Percentiles rank a stretch among this genome's conserved stretches.
Conservation (phyloP, 768 basidiomycete species). For the Rhodosporidiobolus odoratus region DNA sequence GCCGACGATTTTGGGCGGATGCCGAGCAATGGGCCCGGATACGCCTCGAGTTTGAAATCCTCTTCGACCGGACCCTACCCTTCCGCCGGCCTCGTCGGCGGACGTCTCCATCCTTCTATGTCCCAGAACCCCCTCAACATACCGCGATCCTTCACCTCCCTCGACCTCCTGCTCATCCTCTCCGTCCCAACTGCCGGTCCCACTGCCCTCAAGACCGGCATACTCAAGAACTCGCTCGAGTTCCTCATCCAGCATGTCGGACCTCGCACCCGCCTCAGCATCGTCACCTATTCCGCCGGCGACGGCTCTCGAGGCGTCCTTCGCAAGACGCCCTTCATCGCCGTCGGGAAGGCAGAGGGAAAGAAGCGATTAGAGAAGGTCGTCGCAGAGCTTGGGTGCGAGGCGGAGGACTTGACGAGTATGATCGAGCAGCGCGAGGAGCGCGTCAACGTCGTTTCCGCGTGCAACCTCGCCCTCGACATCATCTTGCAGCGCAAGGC, state of each 20-base stretch:
- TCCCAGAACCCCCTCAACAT: constrained; percentile 7
- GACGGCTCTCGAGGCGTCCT: constrained; percentile 53
- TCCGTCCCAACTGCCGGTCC: constrained; percentile 77
- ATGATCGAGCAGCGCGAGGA: constrained; percentile 77
- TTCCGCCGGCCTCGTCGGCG: not conserved
- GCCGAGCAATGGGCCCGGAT: not conserved
- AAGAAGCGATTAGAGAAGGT: constrained; percentile 25
- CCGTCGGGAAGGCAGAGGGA: constrained; percentile 50
- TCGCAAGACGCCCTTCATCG: constrained; percentile 89
- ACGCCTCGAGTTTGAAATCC: constrained; percentile 3
- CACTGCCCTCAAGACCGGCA: constrained; percentile 73
- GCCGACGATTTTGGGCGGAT: constrained; percentile 9
- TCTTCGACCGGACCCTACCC: not conserved
- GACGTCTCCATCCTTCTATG: not conserved
- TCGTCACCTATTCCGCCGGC: constrained; percentile 91
- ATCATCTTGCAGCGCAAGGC: constrained; percentile 86
- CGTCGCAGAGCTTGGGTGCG: constrained; percentile 39
- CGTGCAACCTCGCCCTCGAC: constrained; percentile 94
- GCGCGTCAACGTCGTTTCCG: constrained; percentile 94
- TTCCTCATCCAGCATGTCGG: constrained; percentile 75
- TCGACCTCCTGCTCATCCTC: constrained; percentile 88
- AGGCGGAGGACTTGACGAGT: constrained; percentile 59
- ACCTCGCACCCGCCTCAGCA: constrained; percentile 69
- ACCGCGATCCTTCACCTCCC: constrained; percentile 69
- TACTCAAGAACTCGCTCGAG: constrained; percentile 81